These are phyloP conservation scores for Annulohypoxylon maeteangense DNA, from an alignment of 495 filamentous ascomycete genomes.

Conservation along the genomic window DNA sequence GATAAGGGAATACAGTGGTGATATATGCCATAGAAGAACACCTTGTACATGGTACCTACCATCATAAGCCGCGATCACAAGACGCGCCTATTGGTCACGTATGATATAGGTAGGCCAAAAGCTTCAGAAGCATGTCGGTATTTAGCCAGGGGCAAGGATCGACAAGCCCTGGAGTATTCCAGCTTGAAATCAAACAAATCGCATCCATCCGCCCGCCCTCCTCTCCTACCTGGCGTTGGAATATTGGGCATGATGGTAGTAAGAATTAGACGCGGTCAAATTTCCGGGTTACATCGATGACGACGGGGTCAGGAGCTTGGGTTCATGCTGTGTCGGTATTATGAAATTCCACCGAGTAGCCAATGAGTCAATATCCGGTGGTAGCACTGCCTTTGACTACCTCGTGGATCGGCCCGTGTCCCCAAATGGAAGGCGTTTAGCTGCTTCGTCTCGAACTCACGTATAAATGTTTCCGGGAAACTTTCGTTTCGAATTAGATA, in stretches of 20 bases:
- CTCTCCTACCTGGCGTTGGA: constrained; percentile 26
- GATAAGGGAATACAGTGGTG: constrained; percentile 5
- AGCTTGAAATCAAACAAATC: constrained; percentile 21
- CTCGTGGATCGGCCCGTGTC: constrained; percentile 39
- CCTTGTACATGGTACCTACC: constrained; percentile 5
- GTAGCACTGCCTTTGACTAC: constrained; percentile 42
- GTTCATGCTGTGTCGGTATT: constrained; percentile 29
- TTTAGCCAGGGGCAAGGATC: constrained; percentile 30
- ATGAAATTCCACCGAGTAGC: constrained; percentile 36
- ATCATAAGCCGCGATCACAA: constrained; percentile 11
- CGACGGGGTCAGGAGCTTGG: constrained; percentile 25
- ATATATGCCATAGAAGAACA: constrained; percentile 29
- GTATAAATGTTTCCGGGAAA: constrained; percentile 27
- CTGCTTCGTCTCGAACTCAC: not conserved
- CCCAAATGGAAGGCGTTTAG: constrained; percentile 35
- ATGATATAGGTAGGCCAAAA: constrained; percentile 6
- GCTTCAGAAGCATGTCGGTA: constrained; percentile 31
- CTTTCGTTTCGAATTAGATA: constrained; percentile 20
- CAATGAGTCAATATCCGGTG: constrained; percentile 36
- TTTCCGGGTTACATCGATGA: constrained; percentile 29
- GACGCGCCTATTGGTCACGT: constrained; percentile 24
- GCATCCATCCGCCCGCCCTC: constrained; percentile 27
- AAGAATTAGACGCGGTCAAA: constrained; percentile 20
- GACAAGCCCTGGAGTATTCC: constrained; percentile 8
- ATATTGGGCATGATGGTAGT: constrained; percentile 29